phyloP scores from a whole-genome alignment of 2,329 filamentous ascomycete species.

The Aspergillus calidoustus region DNA sequence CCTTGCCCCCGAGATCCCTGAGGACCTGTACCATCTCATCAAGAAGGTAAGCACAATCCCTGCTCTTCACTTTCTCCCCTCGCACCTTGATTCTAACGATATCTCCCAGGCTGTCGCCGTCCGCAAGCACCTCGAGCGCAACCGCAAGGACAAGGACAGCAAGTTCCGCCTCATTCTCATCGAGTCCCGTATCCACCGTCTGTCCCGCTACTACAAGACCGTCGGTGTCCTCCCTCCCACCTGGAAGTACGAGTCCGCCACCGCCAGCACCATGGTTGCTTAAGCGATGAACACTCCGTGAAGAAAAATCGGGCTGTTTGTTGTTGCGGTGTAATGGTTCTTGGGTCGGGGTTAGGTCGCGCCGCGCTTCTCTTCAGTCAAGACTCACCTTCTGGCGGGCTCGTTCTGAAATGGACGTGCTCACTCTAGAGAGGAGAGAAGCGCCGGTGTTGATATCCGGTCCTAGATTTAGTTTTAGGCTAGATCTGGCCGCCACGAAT shows the following conservation, averaged over 20 bases:
- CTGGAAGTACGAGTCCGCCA: conserved; percentile 99
- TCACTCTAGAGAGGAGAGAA: neutral
- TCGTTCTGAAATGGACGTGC: conserved; percentile 8
- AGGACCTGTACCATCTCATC: conserved; percentile 99
- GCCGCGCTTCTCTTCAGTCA: neutral
- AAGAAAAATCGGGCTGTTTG: neutral
- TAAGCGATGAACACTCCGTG: conserved; percentile 54
- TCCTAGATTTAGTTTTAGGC: conserved; percentile 7
- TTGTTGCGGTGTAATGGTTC: conserved; percentile 1
- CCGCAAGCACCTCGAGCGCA: conserved; percentile 99
- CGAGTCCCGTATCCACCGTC: conserved; percentile 99
- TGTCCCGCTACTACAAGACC: conserved; percentile 99
- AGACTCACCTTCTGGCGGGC: no score
- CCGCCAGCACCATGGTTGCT: conserved; percentile 90
- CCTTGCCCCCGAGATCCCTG: conserved; percentile 96
- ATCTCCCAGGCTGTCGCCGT: conserved; percentile 82
- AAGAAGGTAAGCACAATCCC: conserved; percentile 77
- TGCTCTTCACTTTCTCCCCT: neutral
- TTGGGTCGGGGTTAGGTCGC: neutral
- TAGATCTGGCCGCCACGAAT: conserved; percentile 4
- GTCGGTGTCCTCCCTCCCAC: conserved; percentile 81
- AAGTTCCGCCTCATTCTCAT: conserved; percentile 99
- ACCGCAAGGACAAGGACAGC: conserved; percentile 99
- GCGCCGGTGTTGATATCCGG: neutral
- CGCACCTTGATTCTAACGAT: conserved; percentile 6